Evolutionary conservation across 306 rosid species (phyloP).

Genomic region (Fragaria iinumae): DNA sequence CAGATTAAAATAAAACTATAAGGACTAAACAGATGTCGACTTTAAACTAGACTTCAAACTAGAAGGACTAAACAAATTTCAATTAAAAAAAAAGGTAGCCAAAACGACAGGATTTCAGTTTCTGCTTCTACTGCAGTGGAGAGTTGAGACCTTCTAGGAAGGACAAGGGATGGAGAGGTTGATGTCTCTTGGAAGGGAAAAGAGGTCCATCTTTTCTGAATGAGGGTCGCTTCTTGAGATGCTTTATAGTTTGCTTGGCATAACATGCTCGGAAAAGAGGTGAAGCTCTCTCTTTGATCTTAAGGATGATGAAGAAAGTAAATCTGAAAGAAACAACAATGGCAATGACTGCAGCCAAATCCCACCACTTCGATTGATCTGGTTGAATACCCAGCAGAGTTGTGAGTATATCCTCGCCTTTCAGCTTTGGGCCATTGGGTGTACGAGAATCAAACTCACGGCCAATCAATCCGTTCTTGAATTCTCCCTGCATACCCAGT

Average conservation of each 20-base stretch:
- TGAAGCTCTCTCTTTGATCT: conserved; percentile 62
- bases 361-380: conserved; percentile 88
- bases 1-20: no score
- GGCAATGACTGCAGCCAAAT: conserved; percentile 54
- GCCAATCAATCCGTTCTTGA: conserved; percentile 82
- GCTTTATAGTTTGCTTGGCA: conserved; percentile 46
- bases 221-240: conserved; percentile 59
- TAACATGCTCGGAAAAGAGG: conserved; percentile 49
- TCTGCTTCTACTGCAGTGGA: conserved; percentile 45
- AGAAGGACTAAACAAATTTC: no score
- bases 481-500: conserved; percentile 65
- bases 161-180: conserved; percentile 64
- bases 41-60: no score
- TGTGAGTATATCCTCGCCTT: conserved; percentile 58
- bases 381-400: conserved; percentile 58
- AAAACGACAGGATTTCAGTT: background rate
- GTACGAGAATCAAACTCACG: conserved; percentile 54
- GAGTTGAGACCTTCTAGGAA: conserved; percentile 82
- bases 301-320: conserved; percentile 62
- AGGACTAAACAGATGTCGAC: no score
- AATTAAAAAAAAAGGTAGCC: background rate
- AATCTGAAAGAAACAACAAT: conserved; percentile 55
- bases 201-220: conserved; percentile 53
- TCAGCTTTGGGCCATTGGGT: conserved; percentile 61
- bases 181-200: conserved; percentile 73